Evolutionary conservation across 805 yeast genomes (phyloP).

Genomic region (Candida coquimbonensis): DNA sequence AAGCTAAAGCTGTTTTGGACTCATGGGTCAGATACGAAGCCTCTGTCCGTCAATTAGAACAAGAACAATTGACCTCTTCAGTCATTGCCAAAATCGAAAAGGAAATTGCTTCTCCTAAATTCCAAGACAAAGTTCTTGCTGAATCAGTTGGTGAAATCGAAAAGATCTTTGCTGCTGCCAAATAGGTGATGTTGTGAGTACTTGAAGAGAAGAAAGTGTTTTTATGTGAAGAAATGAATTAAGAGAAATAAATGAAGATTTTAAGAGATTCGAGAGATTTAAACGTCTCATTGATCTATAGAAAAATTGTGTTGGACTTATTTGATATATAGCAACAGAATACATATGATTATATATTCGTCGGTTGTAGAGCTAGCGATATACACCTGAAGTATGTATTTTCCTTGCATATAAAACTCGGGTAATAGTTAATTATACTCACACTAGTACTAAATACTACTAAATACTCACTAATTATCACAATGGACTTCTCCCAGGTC

Average conservation of each 20-base stretch:
- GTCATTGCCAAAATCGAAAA: constrained; percentile 85
- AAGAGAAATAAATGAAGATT: background rate
- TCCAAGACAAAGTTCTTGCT: constrained; percentile 86
- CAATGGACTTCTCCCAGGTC: constrained; percentile 34
- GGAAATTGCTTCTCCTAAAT: constrained; percentile 78
- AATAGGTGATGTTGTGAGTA: constrained; percentile 8
- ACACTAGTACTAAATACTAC: too few relatives aligned
- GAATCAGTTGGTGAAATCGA: constrained; percentile 93
- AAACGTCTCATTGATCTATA: background rate
- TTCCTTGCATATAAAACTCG: background rate
- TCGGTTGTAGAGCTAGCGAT: too few relatives aligned
- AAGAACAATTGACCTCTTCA: constrained; percentile 78
- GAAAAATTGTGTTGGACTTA: constrained; percentile 1
- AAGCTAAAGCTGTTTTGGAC: constrained; percentile 93
- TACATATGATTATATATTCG: constrained; percentile 2
- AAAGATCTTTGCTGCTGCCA: constrained; percentile 54
- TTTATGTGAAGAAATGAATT: background rate
- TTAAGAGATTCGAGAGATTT: background rate
- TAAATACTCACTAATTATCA: background rate
- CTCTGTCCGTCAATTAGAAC: constrained; percentile 93
- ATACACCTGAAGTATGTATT: too few relatives aligned
- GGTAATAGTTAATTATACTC: background rate
- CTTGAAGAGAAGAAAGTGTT: too few relatives aligned
- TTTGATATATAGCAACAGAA: constrained; percentile 6
- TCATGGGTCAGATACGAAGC: constrained; percentile 99